These are phyloP conservation scores for Tetramitus jugosus DNA, from an alignment of 208 protist species.

Conservation along the genomic window DNA sequence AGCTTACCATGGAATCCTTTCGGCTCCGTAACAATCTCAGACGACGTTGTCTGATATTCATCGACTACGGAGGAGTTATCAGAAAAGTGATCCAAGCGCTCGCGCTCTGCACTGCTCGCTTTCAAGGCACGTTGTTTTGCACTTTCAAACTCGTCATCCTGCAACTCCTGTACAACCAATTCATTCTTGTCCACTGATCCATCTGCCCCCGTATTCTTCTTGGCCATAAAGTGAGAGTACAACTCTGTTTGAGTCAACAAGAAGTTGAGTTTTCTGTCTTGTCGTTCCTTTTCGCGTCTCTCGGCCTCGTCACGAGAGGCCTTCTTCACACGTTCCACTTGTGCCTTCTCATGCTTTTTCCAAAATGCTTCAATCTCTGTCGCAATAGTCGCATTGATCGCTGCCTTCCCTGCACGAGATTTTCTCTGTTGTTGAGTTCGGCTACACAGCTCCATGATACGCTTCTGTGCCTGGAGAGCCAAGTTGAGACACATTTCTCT, in stretches of 20 bases:
- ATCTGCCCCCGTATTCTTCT: not conserved
- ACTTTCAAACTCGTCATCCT: not conserved
- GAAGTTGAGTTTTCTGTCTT: constrained; percentile 26
- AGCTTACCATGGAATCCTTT: constrained; percentile 53
- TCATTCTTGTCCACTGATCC: no score
- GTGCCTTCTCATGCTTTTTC: constrained; percentile 14
- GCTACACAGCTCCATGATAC: no score
- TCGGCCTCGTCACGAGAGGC: constrained; percentile 1
- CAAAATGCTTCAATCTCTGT: no score
- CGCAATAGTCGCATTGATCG: no score
- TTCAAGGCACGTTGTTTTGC: not conserved
- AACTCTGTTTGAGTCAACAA: constrained; percentile 23
- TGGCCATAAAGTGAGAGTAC: constrained; percentile 23
- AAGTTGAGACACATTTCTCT: no score
- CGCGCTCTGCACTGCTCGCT: not conserved
- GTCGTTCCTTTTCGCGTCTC: not conserved
- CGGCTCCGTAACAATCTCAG: not conserved
- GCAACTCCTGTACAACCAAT: no score
- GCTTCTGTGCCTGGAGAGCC: no score
- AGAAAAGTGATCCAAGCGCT: not conserved
- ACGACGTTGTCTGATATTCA: not conserved
- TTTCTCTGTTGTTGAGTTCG: no score
- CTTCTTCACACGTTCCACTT: not conserved
- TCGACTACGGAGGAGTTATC: not conserved
- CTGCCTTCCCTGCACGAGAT: no score